phyloP scores from a whole-genome alignment of 805 yeast species.

The Yamadazyma sp. region DNA sequence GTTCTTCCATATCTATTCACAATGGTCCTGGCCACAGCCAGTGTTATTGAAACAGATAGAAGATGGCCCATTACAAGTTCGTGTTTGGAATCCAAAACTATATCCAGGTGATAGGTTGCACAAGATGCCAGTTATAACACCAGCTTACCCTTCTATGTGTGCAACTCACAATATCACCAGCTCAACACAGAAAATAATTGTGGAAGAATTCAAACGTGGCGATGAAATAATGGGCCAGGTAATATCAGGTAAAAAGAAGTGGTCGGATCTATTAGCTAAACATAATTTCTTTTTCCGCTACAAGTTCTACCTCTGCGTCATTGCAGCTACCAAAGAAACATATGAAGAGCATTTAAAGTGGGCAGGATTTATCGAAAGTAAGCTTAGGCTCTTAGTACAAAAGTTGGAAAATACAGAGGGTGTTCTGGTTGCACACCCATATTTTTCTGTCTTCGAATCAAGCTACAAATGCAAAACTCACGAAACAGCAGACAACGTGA shows the following conservation, averaged over 20 bases:
- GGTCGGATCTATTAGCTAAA: constrained; percentile 74
- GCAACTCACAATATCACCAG: constrained; percentile 94
- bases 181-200: constrained; percentile 80
- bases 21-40: constrained; percentile 99
- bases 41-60: constrained; percentile 89
- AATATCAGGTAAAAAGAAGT: constrained; percentile 54
- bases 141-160: constrained; percentile 98
- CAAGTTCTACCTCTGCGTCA: constrained; percentile 80
- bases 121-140: constrained; percentile 96
- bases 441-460: constrained; percentile 68
- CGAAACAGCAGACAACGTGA: background rate
- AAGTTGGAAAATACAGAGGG: constrained; percentile 79
- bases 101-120: constrained; percentile 89
- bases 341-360: constrained; percentile 85
- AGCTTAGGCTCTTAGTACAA: constrained; percentile 73
- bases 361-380: constrained; percentile 92
- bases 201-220: constrained; percentile 79
- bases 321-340: constrained; percentile 69
- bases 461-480: constrained; percentile 36
- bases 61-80: constrained; percentile 93
- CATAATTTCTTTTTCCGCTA: constrained; percentile 82
- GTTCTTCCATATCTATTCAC: constrained; percentile 78
- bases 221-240: constrained; percentile 68
- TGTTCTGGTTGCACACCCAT: constrained; percentile 85
- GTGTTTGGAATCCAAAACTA: constrained; percentile 94